A percentile compares a stretch with the other conserved stretches of the same genome.
phyloP scores from a whole-genome alignment of 192 early-diverging fungal species.

The Funneliformis geosporum region DNA sequence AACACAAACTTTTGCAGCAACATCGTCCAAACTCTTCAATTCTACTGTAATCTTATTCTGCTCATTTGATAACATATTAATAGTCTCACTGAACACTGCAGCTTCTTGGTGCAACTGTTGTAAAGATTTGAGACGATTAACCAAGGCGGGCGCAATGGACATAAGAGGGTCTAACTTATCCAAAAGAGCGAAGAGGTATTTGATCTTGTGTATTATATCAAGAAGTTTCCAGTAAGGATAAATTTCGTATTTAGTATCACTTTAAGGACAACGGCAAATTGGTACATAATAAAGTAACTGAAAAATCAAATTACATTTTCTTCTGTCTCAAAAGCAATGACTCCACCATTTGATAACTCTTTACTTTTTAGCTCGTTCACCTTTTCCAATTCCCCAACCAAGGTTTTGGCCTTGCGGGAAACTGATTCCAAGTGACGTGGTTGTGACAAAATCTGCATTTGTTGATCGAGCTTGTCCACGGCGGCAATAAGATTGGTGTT shows the following conservation, averaged over 20 bases:
- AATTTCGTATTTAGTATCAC: no score
- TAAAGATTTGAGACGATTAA: conserved; percentile 76
- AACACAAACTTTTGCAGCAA: conserved; percentile 50
- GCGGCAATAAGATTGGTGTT: conserved; percentile 51
- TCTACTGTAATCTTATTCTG: conserved; percentile 70
- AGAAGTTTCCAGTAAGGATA: neutral
- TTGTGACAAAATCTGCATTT: conserved; percentile 67
- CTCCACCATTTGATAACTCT: conserved; percentile 45
- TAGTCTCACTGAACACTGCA: conserved; percentile 70
- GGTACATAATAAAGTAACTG: neutral
- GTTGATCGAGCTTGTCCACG: conserved; percentile 69
- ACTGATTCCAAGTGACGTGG: conserved; percentile 72
- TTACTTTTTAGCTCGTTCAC: conserved; percentile 65
- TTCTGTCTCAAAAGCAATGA: conserved; percentile 43
- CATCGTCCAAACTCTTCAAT: conserved; percentile 61
- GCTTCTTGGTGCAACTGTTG: conserved; percentile 82
- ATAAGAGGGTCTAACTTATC: conserved; percentile 79
- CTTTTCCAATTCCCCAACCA: conserved; percentile 67
- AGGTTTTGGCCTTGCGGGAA: conserved; percentile 58
- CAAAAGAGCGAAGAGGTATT: conserved; percentile 67
- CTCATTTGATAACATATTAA: conserved; percentile 70
- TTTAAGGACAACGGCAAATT: no score
- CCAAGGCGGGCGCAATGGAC: conserved; percentile 74
- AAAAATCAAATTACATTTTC: conserved; percentile 36
- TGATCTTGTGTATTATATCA: conserved; percentile 47